These are phyloP conservation scores for Triangularia verruculosa DNA, from an alignment of 2,329 filamentous ascomycete genomes.

Conservation along the genomic window DNA sequence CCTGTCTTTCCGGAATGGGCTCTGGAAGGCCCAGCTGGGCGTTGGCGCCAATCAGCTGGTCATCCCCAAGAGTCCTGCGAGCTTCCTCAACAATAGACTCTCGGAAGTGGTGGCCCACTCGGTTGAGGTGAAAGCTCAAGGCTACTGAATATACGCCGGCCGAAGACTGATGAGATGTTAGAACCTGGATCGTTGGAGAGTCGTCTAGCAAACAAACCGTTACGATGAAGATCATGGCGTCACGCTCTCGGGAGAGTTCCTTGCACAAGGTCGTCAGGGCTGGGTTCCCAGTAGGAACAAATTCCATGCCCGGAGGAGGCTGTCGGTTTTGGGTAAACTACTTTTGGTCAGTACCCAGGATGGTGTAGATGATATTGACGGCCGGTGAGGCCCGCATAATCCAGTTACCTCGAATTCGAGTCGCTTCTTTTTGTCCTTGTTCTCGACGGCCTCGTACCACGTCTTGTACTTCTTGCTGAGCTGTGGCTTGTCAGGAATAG, in stretches of 20 bases:
- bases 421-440: slow-evolving; percentile 62
- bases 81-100: slow-evolving; percentile 59
- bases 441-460: slow-evolving; percentile 63
- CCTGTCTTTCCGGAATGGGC: slow-evolving; percentile 57
- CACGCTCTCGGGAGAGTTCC: slow-evolving; percentile 60
- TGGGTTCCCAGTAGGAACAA: slow-evolving; percentile 61
- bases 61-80: slow-evolving; percentile 30
- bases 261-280: slow-evolving; percentile 60
- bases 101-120: slow-evolving; percentile 60
- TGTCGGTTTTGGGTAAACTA: slow-evolving; percentile 51
- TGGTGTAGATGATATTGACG: background rate
- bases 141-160: slow-evolving; percentile 37
- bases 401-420: slow-evolving; percentile 56
- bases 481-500: slow-evolving; percentile 30
- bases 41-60: slow-evolving; percentile 26
- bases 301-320: slow-evolving; percentile 60
- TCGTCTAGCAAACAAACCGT: slow-evolving; percentile 47
- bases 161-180: slow-evolving; percentile 30
- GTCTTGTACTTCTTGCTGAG: slow-evolving; percentile 56
- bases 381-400: background rate
- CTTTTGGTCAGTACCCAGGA: slow-evolving; percentile 27
- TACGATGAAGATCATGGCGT: slow-evolving; percentile 65
- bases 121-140: slow-evolving; percentile 53
- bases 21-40: slow-evolving; percentile 43
- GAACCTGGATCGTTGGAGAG: slow-evolving; percentile 7